These are phyloP conservation scores for Taiozyma onychis DNA, from an alignment of 1,139 yeast genomes.

Conservation along the genomic window DNA sequence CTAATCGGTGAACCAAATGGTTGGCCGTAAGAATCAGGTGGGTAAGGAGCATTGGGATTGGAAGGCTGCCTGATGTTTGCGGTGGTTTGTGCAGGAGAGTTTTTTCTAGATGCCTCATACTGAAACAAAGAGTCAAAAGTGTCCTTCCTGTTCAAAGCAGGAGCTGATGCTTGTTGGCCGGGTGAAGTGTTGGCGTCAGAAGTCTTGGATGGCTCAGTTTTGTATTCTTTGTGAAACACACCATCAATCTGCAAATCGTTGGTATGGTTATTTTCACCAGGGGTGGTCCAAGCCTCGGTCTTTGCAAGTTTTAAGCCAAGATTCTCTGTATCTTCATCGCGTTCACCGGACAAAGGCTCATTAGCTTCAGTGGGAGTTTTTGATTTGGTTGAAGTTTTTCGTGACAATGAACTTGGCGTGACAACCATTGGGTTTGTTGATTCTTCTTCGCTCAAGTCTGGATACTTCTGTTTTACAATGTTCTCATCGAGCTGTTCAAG, in stretches of 20 bases:
- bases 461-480: constrained; percentile 13
- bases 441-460: constrained; percentile 8
- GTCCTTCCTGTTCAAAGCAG: constrained; percentile 2
- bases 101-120: constrained; percentile 5
- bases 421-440: neutral
- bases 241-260: constrained; percentile 12
- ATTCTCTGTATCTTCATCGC: constrained; percentile 2
- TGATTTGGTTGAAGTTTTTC: constrained; percentile 5
- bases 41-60: neutral
- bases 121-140: constrained; percentile 18
- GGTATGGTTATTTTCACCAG: neutral
- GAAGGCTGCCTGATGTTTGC: neutral
- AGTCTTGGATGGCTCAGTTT: neutral
- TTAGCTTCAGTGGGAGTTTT: constrained; percentile 1
- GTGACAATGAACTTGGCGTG: constrained; percentile 2
- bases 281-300: constrained; percentile 21
- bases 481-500: constrained; percentile 17
- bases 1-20: neutral
- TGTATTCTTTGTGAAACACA: constrained; percentile 13
- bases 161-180: neutral
- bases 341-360: neutral
- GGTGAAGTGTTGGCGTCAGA: neutral
- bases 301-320: constrained; percentile 12
- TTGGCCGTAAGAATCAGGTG: neutral
- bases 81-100: neutral